phyloP scores from a whole-genome alignment of 2,329 filamentous ascomycete species.

The Apiospora pterosperma region DNA sequence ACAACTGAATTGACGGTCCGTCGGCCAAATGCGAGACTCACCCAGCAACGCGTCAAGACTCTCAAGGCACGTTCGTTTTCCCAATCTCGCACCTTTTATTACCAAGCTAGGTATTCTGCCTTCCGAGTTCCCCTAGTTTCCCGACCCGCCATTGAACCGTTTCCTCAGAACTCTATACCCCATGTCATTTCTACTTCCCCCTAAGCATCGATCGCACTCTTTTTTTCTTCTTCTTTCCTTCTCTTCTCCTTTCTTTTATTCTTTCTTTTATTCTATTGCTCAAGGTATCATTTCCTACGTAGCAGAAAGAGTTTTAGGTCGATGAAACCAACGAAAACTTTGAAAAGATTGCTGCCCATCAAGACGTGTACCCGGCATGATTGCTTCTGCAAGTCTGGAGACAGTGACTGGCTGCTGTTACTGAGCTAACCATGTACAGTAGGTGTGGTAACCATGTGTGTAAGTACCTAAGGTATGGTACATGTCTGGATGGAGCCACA shows the following conservation, averaged over 20 bases:
- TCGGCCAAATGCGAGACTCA: background rate
- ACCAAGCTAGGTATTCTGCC: slow-evolving; percentile 6
- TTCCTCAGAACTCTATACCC: background rate
- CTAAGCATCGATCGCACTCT: background rate
- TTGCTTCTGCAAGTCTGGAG: background rate
- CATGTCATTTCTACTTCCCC: background rate
- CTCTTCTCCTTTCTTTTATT: background rate
- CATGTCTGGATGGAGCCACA: background rate
- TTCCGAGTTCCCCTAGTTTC: slow-evolving; percentile 27
- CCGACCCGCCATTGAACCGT: slow-evolving; percentile 17
- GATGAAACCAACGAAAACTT: slow-evolving; percentile 1
- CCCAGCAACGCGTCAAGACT: background rate
- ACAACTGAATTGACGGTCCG: background rate
- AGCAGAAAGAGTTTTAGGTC: background rate
- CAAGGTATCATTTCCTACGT: background rate
- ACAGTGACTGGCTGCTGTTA: background rate
- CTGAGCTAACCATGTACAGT: background rate
- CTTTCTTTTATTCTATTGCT: background rate
- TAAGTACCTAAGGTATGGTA: too few relatives aligned
- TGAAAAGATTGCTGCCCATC: background rate
- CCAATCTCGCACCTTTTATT: slow-evolving; percentile 1
- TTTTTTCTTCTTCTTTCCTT: background rate
- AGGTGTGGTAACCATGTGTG: too few relatives aligned
- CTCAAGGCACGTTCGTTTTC: background rate
- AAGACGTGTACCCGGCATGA: background rate